Evolutionary conservation across 805 yeast species (phyloP).

Genomic region (Nakazawaea ambrosiae): DNA sequence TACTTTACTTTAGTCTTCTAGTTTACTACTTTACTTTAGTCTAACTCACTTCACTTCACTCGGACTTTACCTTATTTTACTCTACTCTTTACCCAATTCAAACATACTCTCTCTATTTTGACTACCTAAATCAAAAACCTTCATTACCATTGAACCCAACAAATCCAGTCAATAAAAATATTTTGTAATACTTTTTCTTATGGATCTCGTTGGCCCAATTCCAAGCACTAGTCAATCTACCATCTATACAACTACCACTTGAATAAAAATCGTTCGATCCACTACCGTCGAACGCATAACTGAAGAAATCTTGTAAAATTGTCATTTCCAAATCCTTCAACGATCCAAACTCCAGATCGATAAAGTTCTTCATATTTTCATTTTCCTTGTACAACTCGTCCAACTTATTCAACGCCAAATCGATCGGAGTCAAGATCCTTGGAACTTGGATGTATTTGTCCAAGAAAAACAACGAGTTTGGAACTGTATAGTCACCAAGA

Average conservation of each 20-base stretch:
- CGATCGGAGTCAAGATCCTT: constrained; percentile 66
- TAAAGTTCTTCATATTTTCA: constrained; percentile 40
- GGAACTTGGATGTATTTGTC: constrained; percentile 82
- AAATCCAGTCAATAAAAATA: constrained; percentile 63
- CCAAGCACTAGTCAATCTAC: constrained; percentile 76
- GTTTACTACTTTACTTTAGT: too few species aligned
- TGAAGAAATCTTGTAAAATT: constrained; percentile 44
- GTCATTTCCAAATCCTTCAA: constrained; percentile 44
- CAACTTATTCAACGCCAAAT: constrained; percentile 46
- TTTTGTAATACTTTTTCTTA: constrained; percentile 54
- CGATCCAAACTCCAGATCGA: constrained; percentile 51
- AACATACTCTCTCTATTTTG: too few species aligned
- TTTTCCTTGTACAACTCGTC: constrained; percentile 47
- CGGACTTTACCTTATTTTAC: too few species aligned
- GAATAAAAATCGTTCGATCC: constrained; percentile 81
- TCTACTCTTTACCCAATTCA: too few species aligned
- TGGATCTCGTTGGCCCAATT: constrained; percentile 70
- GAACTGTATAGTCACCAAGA: constrained; percentile 78
- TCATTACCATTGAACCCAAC: constrained; percentile 71
- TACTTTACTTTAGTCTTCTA: too few species aligned
- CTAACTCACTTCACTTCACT: too few species aligned
- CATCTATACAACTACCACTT: constrained; percentile 83
- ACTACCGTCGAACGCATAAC: constrained; percentile 65
- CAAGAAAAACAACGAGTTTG: constrained; percentile 71
- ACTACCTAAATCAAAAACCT: constrained; percentile 36